Evolutionary conservation across 257 asterid genomes (phyloP), one percentile per base, ranked within the genome.

Genomic region (Salvia rosmarinus): DNA sequence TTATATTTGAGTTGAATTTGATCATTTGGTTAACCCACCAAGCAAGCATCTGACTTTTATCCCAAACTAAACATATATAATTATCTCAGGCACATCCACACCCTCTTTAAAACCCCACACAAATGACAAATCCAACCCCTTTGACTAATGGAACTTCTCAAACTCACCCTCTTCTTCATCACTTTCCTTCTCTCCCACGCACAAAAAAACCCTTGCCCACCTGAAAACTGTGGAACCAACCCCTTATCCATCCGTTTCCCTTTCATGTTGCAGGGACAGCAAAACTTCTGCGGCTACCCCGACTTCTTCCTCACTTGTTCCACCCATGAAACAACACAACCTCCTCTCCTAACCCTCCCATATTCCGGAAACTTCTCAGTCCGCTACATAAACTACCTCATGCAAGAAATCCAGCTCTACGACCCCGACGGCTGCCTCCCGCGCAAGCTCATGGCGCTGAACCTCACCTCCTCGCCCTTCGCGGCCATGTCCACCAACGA

Each of bases 341-440:
- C 20, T 19, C 52, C 72, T 0, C 12, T 74, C 50, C 77, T 92
- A 1, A 82, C 58, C 42, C 86, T 92, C 52, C 91, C 91, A 1
- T 2, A 70, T 40, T 85, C 88, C 0, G 97, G 92, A 1, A 81
- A 82, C 40, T 87, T 84, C 35, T 66, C 21, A 1, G 90, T 92
- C 4, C 87, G 93, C 0, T 50, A 68, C 21, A 83, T 90, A 47
- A 56, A 87, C 77, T 92, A 90, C 49, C 76, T 37, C 9, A 56
- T 58, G 25, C 97, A 88, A 68, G 84, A 83, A 57, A 77, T 92
- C 75, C 75, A 47, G 28, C 85, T 92, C 65, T 73, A 79, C 3
- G 97, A 92, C 70, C 83, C 91, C 7, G 39, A 62, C 7, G 55
- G 35, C 16, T 90, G 98, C 85, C 89, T 90, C 13, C 92, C 93